Conservation (phyloP, 225 moss, liverwort and hornwort genomes). For the Pseudisothecium myosuroides region DNA sequence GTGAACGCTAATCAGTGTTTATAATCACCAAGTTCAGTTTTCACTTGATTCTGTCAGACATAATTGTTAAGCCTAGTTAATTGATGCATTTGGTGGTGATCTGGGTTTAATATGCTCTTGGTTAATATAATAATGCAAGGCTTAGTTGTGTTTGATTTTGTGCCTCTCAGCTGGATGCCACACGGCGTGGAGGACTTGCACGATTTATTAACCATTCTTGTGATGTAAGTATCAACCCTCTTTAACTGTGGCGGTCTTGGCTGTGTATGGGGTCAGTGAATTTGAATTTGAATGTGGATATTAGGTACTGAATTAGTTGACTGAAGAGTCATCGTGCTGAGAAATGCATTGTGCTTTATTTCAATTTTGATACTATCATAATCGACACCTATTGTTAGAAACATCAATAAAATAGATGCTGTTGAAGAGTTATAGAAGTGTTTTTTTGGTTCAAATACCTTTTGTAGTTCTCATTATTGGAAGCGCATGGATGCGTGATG, state of each 20-base stretch:
- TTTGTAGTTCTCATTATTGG: not conserved
- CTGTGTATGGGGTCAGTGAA: not conserved
- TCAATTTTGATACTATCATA: not conserved
- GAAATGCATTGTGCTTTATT: not conserved
- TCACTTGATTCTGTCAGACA: not conserved
- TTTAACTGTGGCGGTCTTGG: not conserved
- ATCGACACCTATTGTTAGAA: not conserved
- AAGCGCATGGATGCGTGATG: not conserved
- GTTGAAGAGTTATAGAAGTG: not conserved
- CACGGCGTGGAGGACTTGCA: slow-evolving; percentile 70
- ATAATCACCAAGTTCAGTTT: not conserved
- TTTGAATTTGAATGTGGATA: not conserved
- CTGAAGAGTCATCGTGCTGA: not conserved
- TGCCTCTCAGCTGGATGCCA: slow-evolving; percentile 65
- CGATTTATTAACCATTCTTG: slow-evolving; percentile 96
- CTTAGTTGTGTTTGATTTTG: not conserved
- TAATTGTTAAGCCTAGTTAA: not conserved
- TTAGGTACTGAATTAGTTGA: not conserved
- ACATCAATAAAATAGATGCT: not conserved
- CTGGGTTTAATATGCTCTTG: not conserved
- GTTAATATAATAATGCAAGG: not conserved
- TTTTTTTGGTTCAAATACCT: not conserved
- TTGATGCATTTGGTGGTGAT: not conserved
- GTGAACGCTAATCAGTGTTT: not conserved
- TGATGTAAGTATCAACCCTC: slow-evolving; percentile 46